Base-by-base conservation (phyloP, 2,329 filamentous ascomycete species). In the Paraconiothyrium brasiliense region DNA sequence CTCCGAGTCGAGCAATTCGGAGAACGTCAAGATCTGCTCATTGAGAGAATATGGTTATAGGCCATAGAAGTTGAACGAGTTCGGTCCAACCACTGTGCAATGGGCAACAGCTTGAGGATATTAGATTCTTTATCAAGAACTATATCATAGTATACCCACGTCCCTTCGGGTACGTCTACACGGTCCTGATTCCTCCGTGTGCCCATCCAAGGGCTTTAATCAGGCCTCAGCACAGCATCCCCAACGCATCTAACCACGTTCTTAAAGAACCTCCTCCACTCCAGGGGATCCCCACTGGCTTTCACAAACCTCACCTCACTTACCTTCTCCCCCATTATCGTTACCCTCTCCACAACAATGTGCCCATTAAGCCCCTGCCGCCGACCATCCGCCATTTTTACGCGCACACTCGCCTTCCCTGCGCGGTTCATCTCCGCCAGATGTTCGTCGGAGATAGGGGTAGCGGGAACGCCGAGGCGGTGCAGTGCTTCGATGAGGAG, bases 231-330 rank as follows among this genome's bases (percentile, higher is more conserved):
- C 48, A 98, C 90, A 9, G 89, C 93, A 75, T 97, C 93, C 74
- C 92, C 92, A 80, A 94, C 96, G 62, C 94, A 83, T 65, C 96
- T 84, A 34, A 92, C 92, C n/a, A 97, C 87, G 78, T 93, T 94
- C 81, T 99, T 99, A 84, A 99, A 99, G 76, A 99, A 93, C 37
- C 95, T 85, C 63, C 95, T 87, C 95, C 96, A 99, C 82, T 98
- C 94, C 54, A 99, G 81, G 5, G 95, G 95, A 82, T 99, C 95
- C 6, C 95, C 95, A 81, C 97, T 97, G 57, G 92, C 86, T 81
- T 99, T 99, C 67, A 96, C 87, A 76, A 99, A 98, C 55, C 93
- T 86, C 32, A 97, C 92, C 77, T 97, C 94, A 61, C 70, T 72
- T 27, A 94, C 85, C 35, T 94, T 79, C 63, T 91, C 90, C 20